phyloP scores from a whole-genome alignment of 495 filamentous ascomycete genomes.

The Neurospora tetraspora region DNA sequence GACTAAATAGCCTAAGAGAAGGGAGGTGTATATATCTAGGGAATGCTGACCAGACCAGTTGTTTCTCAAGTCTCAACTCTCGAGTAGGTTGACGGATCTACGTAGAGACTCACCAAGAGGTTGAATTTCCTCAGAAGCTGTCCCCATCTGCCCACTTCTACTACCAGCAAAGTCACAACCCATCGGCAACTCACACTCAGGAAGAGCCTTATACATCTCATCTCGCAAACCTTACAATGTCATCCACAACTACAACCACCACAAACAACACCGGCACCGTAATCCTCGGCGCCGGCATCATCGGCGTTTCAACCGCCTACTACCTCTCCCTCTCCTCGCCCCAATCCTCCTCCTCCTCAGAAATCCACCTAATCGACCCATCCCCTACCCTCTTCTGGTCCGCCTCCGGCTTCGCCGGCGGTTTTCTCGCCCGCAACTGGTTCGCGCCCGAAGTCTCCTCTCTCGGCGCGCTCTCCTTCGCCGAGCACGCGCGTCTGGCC shows the following conservation, averaged over 20 bases:
- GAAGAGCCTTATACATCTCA: neutral
- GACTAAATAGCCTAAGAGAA: neutral
- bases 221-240: neutral
- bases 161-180: neutral
- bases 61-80: neutral
- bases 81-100: neutral
- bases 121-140: neutral
- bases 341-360: slow-evolving; percentile 35
- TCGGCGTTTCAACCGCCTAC: slow-evolving; percentile 68
- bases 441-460: slow-evolving; percentile 42
- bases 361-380: slow-evolving; percentile 62
- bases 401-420: slow-evolving; percentile 64
- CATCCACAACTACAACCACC: neutral
- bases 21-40: neutral
- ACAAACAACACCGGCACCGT: slow-evolving; percentile 38
- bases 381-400: slow-evolving; percentile 55
- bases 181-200: neutral
- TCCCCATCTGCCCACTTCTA: neutral
- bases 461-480: slow-evolving; percentile 58
- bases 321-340: slow-evolving; percentile 52
- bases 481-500: slow-evolving; percentile 55
- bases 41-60: neutral
- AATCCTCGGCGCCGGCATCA: slow-evolving; percentile 72
- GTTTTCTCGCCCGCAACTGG: slow-evolving; percentile 71
- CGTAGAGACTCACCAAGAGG: neutral